Evolutionary conservation across 2,329 filamentous ascomycete species (phyloP).

Genomic region (Aspergillus sojae): DNA sequence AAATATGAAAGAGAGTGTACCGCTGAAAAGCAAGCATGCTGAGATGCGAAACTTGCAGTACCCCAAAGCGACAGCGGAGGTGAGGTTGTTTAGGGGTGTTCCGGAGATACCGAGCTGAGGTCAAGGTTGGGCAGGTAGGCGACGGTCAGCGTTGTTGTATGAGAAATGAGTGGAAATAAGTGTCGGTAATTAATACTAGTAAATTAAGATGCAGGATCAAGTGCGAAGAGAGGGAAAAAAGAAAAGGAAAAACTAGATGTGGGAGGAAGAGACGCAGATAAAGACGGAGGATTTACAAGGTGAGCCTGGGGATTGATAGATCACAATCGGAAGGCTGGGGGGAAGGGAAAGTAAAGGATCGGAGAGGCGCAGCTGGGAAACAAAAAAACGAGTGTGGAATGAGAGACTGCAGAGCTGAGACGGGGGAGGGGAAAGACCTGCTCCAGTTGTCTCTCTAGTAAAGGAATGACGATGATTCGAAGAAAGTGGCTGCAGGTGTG

Average conservation of each 20-base stretch:
- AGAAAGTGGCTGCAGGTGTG: not conserved
- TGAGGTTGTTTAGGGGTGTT: conserved; percentile 4
- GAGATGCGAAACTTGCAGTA: conserved; percentile 30
- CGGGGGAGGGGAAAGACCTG: not conserved
- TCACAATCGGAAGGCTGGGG: conserved; percentile 6
- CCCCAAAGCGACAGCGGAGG: conserved; percentile 5
- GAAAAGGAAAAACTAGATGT: not conserved
- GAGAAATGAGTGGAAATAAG: not conserved
- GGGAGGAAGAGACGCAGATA: conserved; percentile 1
- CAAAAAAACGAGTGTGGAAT: not conserved
- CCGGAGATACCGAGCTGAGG: not conserved
- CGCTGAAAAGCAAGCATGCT: conserved; percentile 40
- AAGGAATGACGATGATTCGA: conserved; percentile 1
- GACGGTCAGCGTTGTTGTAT: not conserved
- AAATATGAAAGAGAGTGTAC: conserved; percentile 28
- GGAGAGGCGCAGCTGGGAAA: not conserved
- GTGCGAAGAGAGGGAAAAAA: not conserved
- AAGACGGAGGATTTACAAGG: conserved; percentile 5
- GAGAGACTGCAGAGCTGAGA: not conserved
- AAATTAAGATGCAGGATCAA: not conserved
- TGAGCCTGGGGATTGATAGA: conserved; percentile 7
- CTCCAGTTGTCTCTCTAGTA: not conserved
- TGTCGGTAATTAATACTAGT: too few species aligned
- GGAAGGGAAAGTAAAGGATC: not conserved
- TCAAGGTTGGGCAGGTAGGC: not conserved